Evolutionary conservation across 352 stramenopile species (phyloP), one percentile per base, ranked within the genome.

Genomic region (Blastocystis sp.): DNA sequence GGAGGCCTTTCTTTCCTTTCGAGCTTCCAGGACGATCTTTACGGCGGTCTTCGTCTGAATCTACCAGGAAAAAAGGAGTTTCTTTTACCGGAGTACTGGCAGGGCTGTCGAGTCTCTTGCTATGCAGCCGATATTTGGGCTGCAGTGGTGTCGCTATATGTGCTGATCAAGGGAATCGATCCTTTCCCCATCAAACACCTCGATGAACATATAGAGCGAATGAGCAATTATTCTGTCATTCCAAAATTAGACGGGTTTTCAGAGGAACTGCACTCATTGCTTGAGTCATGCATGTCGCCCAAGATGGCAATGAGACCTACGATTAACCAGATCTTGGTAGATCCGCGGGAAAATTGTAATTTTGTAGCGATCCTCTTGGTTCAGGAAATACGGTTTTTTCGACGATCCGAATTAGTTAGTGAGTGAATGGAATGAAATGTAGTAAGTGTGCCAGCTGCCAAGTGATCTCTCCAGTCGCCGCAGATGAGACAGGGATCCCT

Each of bases 71-170:
- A 53, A 39, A 85, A 85, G 55, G 73, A 85, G 13, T 85, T 85
- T n/a, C 37, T 85, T 9, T 55, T 62, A 11, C 73, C 73, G 4
- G 73, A 85, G 30, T 85, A 85, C 56, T 85, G 73, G 73, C 73
- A 85, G 20, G 73, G 73, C 34, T 47, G 45, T 3, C 30, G 24
- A 6, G 55, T 85, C 24, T 85, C 73, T 24, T 85, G 47, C 26
- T 85, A 68, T 45, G 73, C 73, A 8, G 73, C 55, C 1, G 73
- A 85, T 69, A 85, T 85, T 26, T 85, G 73, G 73, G 54, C 73
- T 11, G 73, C 73, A 0, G 50, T 16, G 18, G 73, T 85, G n/a
- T 69, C 73, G 16, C 39, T 85, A 5, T 85, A 66, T 55, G 56
- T 85, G 16, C 16, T 65, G 16, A 55, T 85, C 20, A 85, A 39